Base-by-base conservation (phyloP, 495 filamentous ascomycete genomes). In the Penicillium chermesinum region DNA sequence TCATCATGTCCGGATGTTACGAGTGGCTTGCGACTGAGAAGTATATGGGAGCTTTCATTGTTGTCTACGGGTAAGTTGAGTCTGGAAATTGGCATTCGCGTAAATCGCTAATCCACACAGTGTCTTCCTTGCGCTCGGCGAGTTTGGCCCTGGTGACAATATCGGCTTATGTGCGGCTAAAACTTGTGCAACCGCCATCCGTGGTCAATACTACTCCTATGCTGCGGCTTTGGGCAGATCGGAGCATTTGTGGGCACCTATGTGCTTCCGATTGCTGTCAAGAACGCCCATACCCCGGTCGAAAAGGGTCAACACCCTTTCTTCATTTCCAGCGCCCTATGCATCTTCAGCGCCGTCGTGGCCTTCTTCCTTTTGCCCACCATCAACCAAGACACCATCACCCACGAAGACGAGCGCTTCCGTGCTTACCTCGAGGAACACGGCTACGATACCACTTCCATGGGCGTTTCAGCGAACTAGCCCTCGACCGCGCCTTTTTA, bases 191-290 rank as follows among this genome's bases (percentile, higher is more conserved):
- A 96, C 91, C 3, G 82, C 83, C 9, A 84, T 96, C 25, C 76
- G 90, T 17, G 91, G 90, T 8, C 88, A 93, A 59, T 96, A 94
- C 70, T 96, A 96, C 65, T 88, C 86, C 10, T 81, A 94, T 44
- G 89, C 89, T 1, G 90, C 90, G 1, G 90, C 90, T 0, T 51
- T 83, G 0, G 89, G 90, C 33, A 95, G 95, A 78, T 95, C 39
- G 91, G 91, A 14, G 91, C 88, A 7, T 95, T 95, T 57, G 81
- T 94, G n/a, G 91, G 91, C 33, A 86, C 85, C 13, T 88, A 86
- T 51, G 81, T 90, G 6, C 87, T 94, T 53, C 85, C 86, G 0
- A 73, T 85, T 44, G 84, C 91, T 43, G 73, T 81, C 36, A 68
- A 76, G 16, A 73, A 77, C 49, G 86, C 87, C 0, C 85, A 83